These are phyloP conservation scores for Ophiognomonia clavigignenti-juglandacearum DNA, from an alignment of 2,329 filamentous ascomycete genomes.

Conservation along the genomic window DNA sequence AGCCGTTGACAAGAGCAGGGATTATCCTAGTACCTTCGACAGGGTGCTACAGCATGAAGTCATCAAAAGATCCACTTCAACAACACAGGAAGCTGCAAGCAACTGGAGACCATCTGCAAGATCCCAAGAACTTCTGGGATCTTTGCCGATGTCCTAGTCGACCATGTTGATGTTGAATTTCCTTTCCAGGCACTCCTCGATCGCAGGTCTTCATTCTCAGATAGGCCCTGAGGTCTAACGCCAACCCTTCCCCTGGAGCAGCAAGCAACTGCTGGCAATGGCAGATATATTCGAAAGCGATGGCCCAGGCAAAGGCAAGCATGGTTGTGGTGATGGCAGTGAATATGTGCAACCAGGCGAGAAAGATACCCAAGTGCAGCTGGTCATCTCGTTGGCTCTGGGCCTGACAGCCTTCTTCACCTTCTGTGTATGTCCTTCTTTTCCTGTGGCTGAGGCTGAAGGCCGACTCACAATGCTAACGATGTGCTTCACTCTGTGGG, in stretches of 20 bases:
- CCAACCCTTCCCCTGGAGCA: not conserved
- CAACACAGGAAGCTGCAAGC: not conserved
- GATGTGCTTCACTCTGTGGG: not conserved
- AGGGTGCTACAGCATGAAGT: no score
- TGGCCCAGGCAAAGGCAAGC: slow-evolving; percentile 2
- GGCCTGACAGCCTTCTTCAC: slow-evolving; percentile 67
- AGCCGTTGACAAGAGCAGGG: no score
- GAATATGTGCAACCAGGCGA: slow-evolving; percentile 29
- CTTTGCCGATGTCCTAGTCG: no score
- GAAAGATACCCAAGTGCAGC: slow-evolving; percentile 57
- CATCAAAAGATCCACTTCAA: no score
- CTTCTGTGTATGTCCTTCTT: slow-evolving; percentile 60
- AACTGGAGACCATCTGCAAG: not conserved
- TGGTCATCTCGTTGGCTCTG: slow-evolving; percentile 65
- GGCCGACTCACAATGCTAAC: not conserved
- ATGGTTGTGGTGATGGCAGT: slow-evolving; percentile 17
- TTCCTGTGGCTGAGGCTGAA: not conserved
- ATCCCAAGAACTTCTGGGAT: no score
- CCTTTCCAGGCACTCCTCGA: no score
- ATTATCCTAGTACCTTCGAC: no score
- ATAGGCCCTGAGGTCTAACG: not conserved
- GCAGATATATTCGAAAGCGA: slow-evolving; percentile 9
- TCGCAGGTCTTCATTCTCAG: not conserved
- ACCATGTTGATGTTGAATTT: not conserved
- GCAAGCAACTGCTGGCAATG: not conserved